Conservation (phyloP, 257 asterid species). For the Plantago major region DNA sequence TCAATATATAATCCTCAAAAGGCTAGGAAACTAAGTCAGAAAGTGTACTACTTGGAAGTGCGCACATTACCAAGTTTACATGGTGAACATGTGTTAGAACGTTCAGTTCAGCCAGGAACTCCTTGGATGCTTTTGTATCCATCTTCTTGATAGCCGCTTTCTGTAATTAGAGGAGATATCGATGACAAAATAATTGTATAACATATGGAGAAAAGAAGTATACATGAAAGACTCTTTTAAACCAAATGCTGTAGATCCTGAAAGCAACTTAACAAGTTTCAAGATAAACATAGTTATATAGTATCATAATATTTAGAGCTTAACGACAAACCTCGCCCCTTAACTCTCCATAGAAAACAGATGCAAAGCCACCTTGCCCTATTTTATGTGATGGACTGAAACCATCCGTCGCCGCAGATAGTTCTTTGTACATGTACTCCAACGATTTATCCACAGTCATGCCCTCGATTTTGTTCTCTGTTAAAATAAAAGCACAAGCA, state of each 20-base stretch:
- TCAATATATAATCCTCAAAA: neutral
- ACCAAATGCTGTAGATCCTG: too few species aligned
- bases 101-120: slow-evolving; percentile 71
- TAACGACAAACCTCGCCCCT: slow-evolving; percentile 62
- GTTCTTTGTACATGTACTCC: slow-evolving; percentile 63
- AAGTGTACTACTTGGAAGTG: neutral
- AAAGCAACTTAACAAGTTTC: too few species aligned
- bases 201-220: too few species aligned
- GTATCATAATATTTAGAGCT: too few species aligned
- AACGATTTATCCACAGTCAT: slow-evolving; percentile 74
- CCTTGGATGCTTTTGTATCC: slow-evolving; percentile 90
- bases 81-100: slow-evolving; percentile 84
- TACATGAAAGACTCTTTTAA: too few species aligned
- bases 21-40: neutral
- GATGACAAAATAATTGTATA: too few species aligned
- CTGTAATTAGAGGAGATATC: slow-evolving; percentile 27
- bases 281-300: neutral
- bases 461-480: slow-evolving; percentile 23
- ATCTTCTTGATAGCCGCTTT: slow-evolving; percentile 78
- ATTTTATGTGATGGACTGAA: slow-evolving; percentile 52
- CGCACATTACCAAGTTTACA: slow-evolving; percentile 65
- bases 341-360: slow-evolving; percentile 67
- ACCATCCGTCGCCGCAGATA: slow-evolving; percentile 55
- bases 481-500: too few species aligned
- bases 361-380: slow-evolving; percentile 88